These are phyloP conservation scores for Phaeosphaeriaceae sp. DNA, from an alignment of 2,329 filamentous ascomycete genomes.

Conservation along the genomic window DNA sequence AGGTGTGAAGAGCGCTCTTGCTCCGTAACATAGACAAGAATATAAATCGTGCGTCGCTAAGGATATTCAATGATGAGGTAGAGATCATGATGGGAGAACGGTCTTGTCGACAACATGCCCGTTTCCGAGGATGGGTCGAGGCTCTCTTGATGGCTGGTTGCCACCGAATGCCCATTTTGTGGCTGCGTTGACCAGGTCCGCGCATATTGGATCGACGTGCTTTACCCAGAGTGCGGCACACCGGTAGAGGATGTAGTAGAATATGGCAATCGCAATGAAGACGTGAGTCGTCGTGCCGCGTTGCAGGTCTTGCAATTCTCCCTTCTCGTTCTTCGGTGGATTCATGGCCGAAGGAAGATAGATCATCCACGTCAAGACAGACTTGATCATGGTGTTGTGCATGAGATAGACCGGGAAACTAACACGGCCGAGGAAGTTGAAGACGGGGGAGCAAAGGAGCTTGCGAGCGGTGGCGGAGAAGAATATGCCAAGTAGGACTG, in stretches of 20 bases:
- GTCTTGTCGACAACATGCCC: slow-evolving; percentile 21
- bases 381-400: slow-evolving; percentile 67
- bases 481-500: slow-evolving; percentile 60
- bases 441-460: slow-evolving; percentile 60
- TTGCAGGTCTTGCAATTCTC: slow-evolving; percentile 44
- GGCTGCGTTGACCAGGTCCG: slow-evolving; percentile 37
- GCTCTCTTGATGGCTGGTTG: slow-evolving; percentile 16
- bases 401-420: slow-evolving; percentile 71
- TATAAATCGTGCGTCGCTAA: slow-evolving; percentile 3
- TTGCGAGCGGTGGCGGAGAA: slow-evolving; percentile 61
- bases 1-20: slow-evolving; percentile 5
- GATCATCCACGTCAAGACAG: slow-evolving; percentile 66
- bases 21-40: slow-evolving; percentile 11
- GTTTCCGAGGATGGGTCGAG: slow-evolving; percentile 29
- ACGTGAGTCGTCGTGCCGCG: slow-evolving; percentile 41
- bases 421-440: slow-evolving; percentile 69
- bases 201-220: slow-evolving; percentile 46
- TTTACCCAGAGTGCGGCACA: slow-evolving; percentile 41
- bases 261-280: slow-evolving; percentile 41
- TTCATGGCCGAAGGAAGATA: slow-evolving; percentile 52
- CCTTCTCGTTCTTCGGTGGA: slow-evolving; percentile 44
- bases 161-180: slow-evolving; percentile 45
- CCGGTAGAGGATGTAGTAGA: slow-evolving; percentile 47
- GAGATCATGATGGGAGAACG: slow-evolving; percentile 30
- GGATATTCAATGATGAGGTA: neutral